Percentiles rank a stretch among this genome's conserved stretches.
Evolutionary conservation across 2,329 filamentous ascomycete genomes (phyloP).

Genomic region (Diaporthe australafricana): DNA sequence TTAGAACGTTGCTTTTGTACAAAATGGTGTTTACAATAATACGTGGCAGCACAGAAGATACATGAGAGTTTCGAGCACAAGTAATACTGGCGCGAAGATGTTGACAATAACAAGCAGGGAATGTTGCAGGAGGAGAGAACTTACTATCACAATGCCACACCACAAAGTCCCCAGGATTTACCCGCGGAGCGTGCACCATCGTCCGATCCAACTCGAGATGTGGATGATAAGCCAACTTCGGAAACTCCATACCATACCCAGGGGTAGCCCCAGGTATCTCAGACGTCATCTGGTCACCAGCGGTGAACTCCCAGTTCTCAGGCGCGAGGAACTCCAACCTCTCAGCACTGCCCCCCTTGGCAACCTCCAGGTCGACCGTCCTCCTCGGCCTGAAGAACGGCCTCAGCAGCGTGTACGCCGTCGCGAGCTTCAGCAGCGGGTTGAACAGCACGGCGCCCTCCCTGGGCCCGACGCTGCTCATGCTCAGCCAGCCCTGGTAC

Average conservation of each 20-base stretch:
- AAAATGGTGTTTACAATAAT: too few relatives aligned
- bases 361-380: conserved; percentile 19
- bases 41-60: too few relatives aligned
- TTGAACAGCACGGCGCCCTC: conserved; percentile 88
- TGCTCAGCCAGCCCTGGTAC: conserved; percentile 90
- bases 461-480: conserved; percentile 77
- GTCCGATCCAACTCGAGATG: conserved; percentile 74
- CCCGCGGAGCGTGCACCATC: conserved; percentile 78
- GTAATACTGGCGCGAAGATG: too few relatives aligned
- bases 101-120: too few relatives aligned
- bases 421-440: conserved; percentile 79
- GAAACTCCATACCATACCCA: conserved; percentile 79
- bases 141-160: conserved; percentile 82
- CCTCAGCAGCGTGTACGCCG: conserved; percentile 82
- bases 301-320: conserved; percentile 70
- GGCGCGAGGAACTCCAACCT: conserved; percentile 55
- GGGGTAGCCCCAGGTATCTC: conserved; percentile 76
- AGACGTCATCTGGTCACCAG: conserved; percentile 58
- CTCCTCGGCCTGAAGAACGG: conserved; percentile 77
- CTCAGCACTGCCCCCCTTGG: conserved; percentile 40
- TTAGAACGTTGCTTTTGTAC: not conserved
- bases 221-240: conserved; percentile 69
- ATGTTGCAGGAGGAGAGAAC: too few relatives aligned
- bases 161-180: conserved; percentile 80
- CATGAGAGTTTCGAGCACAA: too few relatives aligned